Percentiles rank a stretch among this genome's conserved stretches.
phyloP scores from a whole-genome alignment of 176 grass and related monocot species.

The Hyparrhenia diplandra region DNA sequence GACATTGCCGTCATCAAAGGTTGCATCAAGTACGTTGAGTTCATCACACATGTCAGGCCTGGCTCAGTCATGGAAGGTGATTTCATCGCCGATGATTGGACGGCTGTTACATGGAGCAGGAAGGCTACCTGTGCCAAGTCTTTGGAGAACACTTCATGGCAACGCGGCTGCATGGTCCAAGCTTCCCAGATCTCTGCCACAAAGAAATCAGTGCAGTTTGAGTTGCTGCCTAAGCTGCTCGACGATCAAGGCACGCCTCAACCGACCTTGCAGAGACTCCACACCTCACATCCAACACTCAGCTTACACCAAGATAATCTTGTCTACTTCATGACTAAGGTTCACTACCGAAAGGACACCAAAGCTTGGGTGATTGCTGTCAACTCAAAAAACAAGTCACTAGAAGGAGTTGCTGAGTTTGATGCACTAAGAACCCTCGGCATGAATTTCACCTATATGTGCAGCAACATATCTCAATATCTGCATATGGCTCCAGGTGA shows the following conservation, averaged over 20 bases:
- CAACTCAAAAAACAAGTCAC: background rate
- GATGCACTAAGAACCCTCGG: background rate
- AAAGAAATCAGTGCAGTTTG: no score
- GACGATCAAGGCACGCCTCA: background rate
- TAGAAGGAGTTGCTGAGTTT: background rate
- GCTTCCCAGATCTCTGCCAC: background rate
- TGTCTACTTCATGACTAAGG: background rate
- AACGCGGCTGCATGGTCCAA: background rate
- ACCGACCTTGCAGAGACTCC: background rate
- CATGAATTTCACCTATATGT: background rate
- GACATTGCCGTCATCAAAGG: background rate
- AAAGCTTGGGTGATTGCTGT: background rate
- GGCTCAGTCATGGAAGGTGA: background rate
- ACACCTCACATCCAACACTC: background rate
- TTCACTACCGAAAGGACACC: background rate
- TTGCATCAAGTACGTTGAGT: background rate
- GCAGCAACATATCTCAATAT: background rate
- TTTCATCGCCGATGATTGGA: background rate
- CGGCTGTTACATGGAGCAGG: background rate
- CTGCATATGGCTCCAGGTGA: background rate
- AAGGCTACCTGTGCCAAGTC: background rate
- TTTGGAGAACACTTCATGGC: background rate
- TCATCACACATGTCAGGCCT: background rate
- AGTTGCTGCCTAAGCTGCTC: background rate
- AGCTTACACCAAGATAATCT: background rate